These are phyloP conservation scores for Bauhinia variegata DNA, from an alignment of 306 rosid species.

Conservation along the genomic window DNA sequence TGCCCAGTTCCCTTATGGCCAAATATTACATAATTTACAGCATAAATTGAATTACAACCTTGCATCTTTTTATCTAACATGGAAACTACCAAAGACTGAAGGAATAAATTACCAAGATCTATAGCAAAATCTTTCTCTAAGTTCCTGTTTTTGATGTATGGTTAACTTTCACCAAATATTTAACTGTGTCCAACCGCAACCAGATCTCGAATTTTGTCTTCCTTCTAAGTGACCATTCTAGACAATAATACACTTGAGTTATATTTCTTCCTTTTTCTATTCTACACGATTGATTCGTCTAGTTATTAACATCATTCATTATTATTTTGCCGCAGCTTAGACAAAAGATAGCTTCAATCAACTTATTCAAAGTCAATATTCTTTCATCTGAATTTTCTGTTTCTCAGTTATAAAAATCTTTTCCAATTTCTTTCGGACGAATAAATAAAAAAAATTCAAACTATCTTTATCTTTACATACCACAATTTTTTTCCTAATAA, in stretches of 20 bases:
- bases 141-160: not conserved
- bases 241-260: not conserved
- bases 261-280: not conserved
- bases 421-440: no score
- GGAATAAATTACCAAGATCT: not conserved
- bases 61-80: not conserved
- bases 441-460: no score
- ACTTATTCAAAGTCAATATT: no score
- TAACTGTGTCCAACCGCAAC: not conserved
- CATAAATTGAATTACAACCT: not conserved
- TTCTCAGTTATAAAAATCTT: no score
- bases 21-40: not conserved
- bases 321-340: slow-evolving; percentile 65
- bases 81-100: not conserved
- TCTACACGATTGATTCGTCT: slow-evolving; percentile 10
- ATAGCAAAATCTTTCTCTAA: not conserved
- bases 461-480: no score
- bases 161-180: not conserved
- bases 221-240: slow-evolving; percentile 10
- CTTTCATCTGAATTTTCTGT: no score
- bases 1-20: not conserved
- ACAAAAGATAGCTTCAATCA: slow-evolving; percentile 92
- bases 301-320: slow-evolving; percentile 33
- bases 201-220: not conserved
- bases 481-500: no score